A percentile compares a stretch with the other conserved stretches of the same genome.
Conservation (phyloP, 148 eudicot species). For the Vaccinium vitisidaea region DNA sequence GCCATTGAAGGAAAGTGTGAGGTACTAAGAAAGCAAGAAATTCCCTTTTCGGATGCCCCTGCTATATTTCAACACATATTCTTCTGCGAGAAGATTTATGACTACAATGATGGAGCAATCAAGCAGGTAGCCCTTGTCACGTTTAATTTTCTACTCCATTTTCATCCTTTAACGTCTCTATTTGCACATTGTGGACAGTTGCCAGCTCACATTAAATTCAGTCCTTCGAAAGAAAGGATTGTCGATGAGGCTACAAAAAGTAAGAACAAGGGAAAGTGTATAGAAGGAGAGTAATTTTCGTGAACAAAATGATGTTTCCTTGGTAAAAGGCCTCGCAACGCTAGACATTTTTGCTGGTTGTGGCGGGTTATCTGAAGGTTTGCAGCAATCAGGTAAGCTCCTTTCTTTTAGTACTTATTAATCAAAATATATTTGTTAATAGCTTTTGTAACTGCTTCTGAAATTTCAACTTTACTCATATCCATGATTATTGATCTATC, state of each 20-base stretch:
- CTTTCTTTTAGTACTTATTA: not conserved
- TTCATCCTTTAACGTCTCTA: not conserved
- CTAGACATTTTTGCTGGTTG: conserved; percentile 98
- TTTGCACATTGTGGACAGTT: conserved; percentile 39
- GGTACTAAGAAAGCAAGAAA: conserved; percentile 66
- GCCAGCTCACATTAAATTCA: conserved; percentile 57
- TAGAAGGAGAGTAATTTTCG: conserved; percentile 46
- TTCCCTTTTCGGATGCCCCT: conserved; percentile 46
- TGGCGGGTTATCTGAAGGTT: conserved; percentile 96
- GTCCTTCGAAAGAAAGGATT: conserved; percentile 34
- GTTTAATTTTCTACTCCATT: no score
- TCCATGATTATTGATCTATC: conserved; percentile 6
- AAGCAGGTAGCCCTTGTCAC: conserved; percentile 54
- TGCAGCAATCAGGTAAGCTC: conserved; percentile 70
- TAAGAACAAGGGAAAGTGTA: conserved; percentile 84
- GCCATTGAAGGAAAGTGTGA: conserved; percentile 82
- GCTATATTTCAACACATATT: conserved; percentile 63
- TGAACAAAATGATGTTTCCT: conserved; percentile 25
- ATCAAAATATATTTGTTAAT: not conserved
- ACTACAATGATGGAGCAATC: conserved; percentile 71
- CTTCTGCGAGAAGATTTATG: conserved; percentile 83
- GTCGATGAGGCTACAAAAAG: conserved; percentile 43
- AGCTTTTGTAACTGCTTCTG: not conserved
- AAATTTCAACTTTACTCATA: not conserved
- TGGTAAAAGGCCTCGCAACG: conserved; percentile 44